Evolutionary conservation across 2,329 filamentous ascomycete genomes (phyloP), one percentile per base, ranked within the genome.

Genomic region (Claviceps lovelessii): DNA sequence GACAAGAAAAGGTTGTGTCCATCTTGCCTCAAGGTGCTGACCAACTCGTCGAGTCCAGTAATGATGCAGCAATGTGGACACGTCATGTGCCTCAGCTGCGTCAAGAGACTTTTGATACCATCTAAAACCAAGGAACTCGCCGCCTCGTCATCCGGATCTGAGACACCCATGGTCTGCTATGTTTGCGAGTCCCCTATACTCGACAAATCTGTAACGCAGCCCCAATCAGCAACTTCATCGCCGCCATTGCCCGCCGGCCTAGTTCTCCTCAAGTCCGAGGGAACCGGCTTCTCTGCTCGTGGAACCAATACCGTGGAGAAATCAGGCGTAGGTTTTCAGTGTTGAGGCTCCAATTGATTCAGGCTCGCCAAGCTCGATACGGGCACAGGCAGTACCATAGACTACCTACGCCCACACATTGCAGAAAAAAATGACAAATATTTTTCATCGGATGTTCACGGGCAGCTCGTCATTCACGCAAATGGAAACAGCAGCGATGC

Each of bases 261-360:
- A 39, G 84, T 96, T 3, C 81, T 86, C 64, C 78, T 97, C 51
- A 83, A 80, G 60, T 88, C 85, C 41, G 91, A 96, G 62, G 91
- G 91, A 0, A 97, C 91, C 0, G 91, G 91, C 0, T 97, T 95
- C 69, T 90, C 91, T 5, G 86, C 88, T 5, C 84, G 85, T n/a
- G 91, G 93, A 3, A 79, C 80, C 52, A 95, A 86, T 64, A 80
- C 87, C 62, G 89, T 94, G 17, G 86, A 86, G 70, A 93, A 84
- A 67, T 72, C 78, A 4, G 85, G 86, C 0, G 82, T 94, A 19
- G 85, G 84, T 0, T 95, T 95, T 68, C 88, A 94, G 66, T 91
- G 88, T 65, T 93, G 59, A 62, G n/a, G 15, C 15, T 15, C 29
- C 31, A 31, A 7, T 28, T 19, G n/a, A 2, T 28, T 19, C 29